phyloP scores from a whole-genome alignment of 2,329 filamentous ascomycete species.

The Xenosphaeropsis pyriputrescens region DNA sequence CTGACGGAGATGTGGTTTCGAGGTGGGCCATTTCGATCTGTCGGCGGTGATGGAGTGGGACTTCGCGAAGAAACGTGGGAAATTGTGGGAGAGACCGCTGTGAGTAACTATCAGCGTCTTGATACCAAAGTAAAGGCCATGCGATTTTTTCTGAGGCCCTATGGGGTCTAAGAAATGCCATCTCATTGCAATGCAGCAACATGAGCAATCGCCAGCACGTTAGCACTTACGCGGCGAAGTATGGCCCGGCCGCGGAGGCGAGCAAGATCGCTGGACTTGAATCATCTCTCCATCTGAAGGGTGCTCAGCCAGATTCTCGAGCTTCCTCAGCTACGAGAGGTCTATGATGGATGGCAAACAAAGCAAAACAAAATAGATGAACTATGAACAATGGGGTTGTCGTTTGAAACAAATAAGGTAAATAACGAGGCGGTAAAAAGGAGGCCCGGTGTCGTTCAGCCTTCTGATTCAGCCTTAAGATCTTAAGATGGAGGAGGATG shows the following conservation, averaged over 20 bases:
- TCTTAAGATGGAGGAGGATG: not conserved
- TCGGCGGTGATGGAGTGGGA: constrained; percentile 38
- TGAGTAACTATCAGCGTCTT: not conserved
- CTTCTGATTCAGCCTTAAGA: not conserved
- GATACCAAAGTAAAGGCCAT: no score
- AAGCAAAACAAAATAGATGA: no score
- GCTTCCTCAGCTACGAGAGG: constrained; percentile 6
- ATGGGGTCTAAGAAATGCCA: not conserved
- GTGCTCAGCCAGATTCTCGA: constrained; percentile 3
- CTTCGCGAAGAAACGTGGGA: constrained; percentile 35
- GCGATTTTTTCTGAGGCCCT: no score
- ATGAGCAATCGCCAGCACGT: no score
- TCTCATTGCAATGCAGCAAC: no score
- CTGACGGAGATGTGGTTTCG: not conserved
- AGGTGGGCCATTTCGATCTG: not conserved
- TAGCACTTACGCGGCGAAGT: constrained; percentile 18
- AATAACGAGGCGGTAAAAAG: not conserved
- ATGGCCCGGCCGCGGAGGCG: constrained; percentile 18
- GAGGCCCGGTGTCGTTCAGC: not conserved
- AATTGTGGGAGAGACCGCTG: constrained; percentile 35
- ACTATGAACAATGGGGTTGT: not conserved
- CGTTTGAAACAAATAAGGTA: not conserved
- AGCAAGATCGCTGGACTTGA: constrained; percentile 20
- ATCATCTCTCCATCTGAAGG: constrained; percentile 19
- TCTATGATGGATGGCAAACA: constrained; percentile 1